A percentile compares a stretch with the other conserved stretches of the same genome.
Evolutionary conservation across 345 rosid genomes (phyloP).

Genomic region (Carallia pectinifolia): DNA sequence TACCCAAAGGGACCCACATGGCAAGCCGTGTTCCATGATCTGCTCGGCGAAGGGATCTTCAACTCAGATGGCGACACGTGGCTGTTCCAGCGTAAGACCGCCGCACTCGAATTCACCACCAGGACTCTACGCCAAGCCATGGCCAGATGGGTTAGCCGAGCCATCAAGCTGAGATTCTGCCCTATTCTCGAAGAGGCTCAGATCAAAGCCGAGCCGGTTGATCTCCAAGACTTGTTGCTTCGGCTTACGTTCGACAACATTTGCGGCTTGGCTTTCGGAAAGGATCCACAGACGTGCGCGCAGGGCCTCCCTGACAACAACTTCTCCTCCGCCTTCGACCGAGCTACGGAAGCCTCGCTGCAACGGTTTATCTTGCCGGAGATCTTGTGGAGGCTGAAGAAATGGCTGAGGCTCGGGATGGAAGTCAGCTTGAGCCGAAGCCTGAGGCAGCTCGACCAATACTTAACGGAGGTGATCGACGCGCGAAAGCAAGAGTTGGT

Average conservation of each 20-base stretch:
- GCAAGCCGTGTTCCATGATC: slow-evolving; percentile 93
- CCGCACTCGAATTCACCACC: slow-evolving; percentile 96
- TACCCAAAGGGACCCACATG: slow-evolving; percentile 98
- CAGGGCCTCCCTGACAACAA: slow-evolving; percentile 66
- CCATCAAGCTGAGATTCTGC: slow-evolving; percentile 63
- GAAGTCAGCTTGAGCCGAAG: slow-evolving; percentile 82
- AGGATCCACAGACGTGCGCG: slow-evolving; percentile 84
- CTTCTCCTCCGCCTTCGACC: slow-evolving; percentile 77
- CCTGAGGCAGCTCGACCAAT: slow-evolving; percentile 58
- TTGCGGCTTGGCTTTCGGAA: slow-evolving; percentile 94
- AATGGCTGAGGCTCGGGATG: slow-evolving; percentile 75
- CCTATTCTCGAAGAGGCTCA: slow-evolving; percentile 69
- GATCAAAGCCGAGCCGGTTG: slow-evolving; percentile 47
- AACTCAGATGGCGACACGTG: slow-evolving; percentile 93
- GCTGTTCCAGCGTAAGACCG: slow-evolving; percentile 93
- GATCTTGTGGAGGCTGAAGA: slow-evolving; percentile 73
- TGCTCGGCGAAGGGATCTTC: slow-evolving; percentile 89
- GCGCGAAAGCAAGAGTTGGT: slow-evolving; percentile 67
- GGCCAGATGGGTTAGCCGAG: slow-evolving; percentile 91
- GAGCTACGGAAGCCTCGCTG: slow-evolving; percentile 87
- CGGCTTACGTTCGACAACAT: slow-evolving; percentile 94
- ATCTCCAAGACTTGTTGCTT: slow-evolving; percentile 82
- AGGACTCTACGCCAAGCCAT: slow-evolving; percentile 96
- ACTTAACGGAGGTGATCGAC: slow-evolving; percentile 63
- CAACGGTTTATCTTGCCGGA: slow-evolving; percentile 90